phyloP scores from a whole-genome alignment of 768 basidiomycete genomes.

The Stropharia rugosoannulata region DNA sequence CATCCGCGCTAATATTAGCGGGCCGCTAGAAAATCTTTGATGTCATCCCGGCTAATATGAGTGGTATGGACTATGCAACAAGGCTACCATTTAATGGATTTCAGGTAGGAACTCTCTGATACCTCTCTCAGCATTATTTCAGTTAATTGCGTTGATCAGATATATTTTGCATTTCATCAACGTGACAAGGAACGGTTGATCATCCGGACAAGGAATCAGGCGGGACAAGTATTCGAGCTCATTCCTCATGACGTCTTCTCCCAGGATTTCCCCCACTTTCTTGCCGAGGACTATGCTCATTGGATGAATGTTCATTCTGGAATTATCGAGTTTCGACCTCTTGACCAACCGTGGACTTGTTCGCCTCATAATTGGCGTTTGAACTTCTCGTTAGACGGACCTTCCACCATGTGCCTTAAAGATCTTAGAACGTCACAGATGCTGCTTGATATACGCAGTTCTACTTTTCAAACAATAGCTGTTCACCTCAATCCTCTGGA shows the following conservation, averaged over 20 bases:
- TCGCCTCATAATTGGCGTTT: conserved; percentile 28
- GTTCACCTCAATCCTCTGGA: conserved; percentile 13
- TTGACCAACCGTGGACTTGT: conserved; percentile 24
- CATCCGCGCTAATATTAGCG: neutral
- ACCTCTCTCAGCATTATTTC: neutral
- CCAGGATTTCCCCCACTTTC: conserved; percentile 27
- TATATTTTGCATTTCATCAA: conserved; percentile 26
- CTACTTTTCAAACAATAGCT: conserved; percentile 14
- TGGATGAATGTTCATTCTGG: conserved; percentile 28
- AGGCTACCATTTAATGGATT: conserved; percentile 16
- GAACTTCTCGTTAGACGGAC: conserved; percentile 12
- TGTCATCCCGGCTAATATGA: conserved; percentile 31
- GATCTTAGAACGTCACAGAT: neutral
- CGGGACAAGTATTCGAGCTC: conserved; percentile 26
- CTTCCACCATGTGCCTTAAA: conserved; percentile 12
- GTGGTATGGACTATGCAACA: conserved; percentile 33
- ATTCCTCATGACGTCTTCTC: conserved; percentile 28
- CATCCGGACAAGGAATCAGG: conserved; percentile 24
- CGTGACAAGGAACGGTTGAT: conserved; percentile 19
- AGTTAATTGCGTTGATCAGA: conserved; percentile 15
- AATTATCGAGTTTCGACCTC: conserved; percentile 32
- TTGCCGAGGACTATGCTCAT: conserved; percentile 29
- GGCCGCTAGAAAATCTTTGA: conserved; percentile 27
- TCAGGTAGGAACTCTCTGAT: conserved; percentile 8
- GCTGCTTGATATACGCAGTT: conserved; percentile 25